Evolutionary conservation across 2,329 filamentous ascomycete genomes (phyloP).

Genomic region (Fusarium proliferatum): DNA sequence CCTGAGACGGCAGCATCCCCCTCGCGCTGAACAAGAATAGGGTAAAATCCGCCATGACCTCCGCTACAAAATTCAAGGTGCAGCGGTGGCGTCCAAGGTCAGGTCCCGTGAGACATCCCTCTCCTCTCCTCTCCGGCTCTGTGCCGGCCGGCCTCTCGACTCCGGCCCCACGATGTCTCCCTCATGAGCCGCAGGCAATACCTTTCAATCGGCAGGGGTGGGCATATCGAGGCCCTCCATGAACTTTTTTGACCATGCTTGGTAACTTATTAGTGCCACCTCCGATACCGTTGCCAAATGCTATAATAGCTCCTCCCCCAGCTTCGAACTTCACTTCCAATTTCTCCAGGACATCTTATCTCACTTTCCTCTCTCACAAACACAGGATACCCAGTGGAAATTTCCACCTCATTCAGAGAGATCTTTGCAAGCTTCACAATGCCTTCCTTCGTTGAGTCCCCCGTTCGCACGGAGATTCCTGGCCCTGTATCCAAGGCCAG

Average conservation of each 20-base stretch:
- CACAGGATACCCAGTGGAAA: constrained; percentile 30
- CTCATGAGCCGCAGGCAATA: constrained; percentile 36
- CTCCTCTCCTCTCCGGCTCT: constrained; percentile 32
- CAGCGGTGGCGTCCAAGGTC: constrained; percentile 29
- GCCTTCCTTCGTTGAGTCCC: constrained; percentile 49
- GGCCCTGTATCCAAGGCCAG: constrained; percentile 54
- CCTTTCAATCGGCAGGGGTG: constrained; percentile 15
- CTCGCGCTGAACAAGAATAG: not conserved
- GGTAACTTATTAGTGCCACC: constrained; percentile 20
- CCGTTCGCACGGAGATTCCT: constrained; percentile 53
- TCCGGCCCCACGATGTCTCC: constrained; percentile 43
- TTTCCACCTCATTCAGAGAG: not conserved
- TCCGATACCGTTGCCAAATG: constrained; percentile 35
- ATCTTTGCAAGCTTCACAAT: constrained; percentile 41
- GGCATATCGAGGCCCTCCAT: constrained; percentile 33
- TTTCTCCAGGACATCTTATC: constrained; percentile 34
- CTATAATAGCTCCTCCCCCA: constrained; percentile 45
- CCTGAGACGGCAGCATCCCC: not conserved
- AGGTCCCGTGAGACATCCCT: constrained; percentile 40
- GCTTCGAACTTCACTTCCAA: constrained; percentile 23
- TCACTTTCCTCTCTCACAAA: constrained; percentile 23
- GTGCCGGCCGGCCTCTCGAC: constrained; percentile 43
- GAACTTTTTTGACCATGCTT: constrained; percentile 23
- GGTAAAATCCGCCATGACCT: not conserved
- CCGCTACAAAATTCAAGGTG: not conserved